phyloP scores from a whole-genome alignment of 495 filamentous ascomycete genomes.

The Penicillium pancosmium region DNA sequence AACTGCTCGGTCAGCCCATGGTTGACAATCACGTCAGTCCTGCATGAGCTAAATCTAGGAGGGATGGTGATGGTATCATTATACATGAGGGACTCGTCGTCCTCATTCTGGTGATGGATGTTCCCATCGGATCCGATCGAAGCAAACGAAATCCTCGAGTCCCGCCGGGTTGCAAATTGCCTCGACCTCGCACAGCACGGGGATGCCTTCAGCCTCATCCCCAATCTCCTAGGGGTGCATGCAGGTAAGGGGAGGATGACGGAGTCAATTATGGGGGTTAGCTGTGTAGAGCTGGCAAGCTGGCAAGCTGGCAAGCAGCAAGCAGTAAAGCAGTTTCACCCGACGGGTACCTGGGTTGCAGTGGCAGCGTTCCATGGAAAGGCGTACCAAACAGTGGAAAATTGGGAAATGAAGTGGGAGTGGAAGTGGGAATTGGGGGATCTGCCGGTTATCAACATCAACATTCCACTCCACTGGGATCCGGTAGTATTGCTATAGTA shows the following conservation, averaged over 20 bases:
- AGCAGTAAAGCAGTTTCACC: constrained; percentile 13
- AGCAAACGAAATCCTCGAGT: constrained; percentile 10
- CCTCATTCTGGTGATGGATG: neutral
- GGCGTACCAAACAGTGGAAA: neutral
- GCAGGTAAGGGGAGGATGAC: neutral
- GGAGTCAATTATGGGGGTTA: neutral
- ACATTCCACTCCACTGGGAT: no score
- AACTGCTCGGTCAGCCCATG: neutral
- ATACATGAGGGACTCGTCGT: neutral
- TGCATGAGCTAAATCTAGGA: neutral
- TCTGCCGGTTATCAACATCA: neutral
- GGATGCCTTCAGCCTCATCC: constrained; percentile 9
- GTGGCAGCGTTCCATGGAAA: constrained; percentile 5
- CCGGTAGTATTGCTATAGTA: no score
- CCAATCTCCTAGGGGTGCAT: neutral
- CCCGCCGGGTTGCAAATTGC: constrained; percentile 16
- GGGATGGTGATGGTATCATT: neutral
- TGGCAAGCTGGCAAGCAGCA: neutral
- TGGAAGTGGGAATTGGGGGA: neutral
- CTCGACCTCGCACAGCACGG: constrained; percentile 9
- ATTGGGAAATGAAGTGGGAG: neutral
- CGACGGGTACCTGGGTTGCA: constrained; percentile 16
- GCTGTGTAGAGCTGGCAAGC: neutral
- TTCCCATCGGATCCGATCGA: neutral
- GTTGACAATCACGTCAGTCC: neutral